Evolutionary conservation across 495 filamentous ascomycete genomes (phyloP).

Genomic region (Margaritispora aquatica): DNA sequence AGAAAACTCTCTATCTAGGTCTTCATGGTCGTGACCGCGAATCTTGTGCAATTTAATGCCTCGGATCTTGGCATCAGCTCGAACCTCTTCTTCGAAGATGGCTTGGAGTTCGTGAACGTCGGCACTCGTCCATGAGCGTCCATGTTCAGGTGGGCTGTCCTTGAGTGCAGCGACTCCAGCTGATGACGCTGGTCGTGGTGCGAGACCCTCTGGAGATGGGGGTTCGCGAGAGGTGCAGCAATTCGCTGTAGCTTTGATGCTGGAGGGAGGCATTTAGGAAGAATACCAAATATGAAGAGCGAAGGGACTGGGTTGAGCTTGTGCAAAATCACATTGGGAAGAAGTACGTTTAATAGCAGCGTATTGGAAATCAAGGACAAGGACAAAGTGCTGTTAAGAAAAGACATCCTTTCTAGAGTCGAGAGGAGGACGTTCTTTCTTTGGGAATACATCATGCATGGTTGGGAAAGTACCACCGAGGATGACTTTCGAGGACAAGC

Average conservation of each 20-base stretch:
- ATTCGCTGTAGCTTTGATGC: neutral
- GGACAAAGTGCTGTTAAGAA: no score
- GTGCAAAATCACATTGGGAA: neutral
- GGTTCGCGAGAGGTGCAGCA: slow-evolving; percentile 21
- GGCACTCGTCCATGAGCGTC: slow-evolving; percentile 8
- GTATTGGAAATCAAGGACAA: no score
- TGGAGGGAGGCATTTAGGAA: neutral
- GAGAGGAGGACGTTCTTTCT: no score
- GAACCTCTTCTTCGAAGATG: slow-evolving; percentile 16
- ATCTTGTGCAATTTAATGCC: neutral
- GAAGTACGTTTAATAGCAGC: neutral
- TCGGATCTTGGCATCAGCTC: neutral
- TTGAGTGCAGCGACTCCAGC: neutral
- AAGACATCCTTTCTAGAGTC: no score
- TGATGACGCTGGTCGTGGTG: slow-evolving; percentile 13
- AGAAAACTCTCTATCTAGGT: slow-evolving; percentile 10
- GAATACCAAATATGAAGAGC: neutral
- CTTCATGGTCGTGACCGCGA: neutral
- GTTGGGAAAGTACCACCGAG: no score
- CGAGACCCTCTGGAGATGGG: slow-evolving; percentile 22
- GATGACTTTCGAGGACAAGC: neutral
- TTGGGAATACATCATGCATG: no score
- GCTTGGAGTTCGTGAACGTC: slow-evolving; percentile 8
- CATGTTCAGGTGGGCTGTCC: neutral
- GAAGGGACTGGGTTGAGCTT: neutral